Base-by-base conservation (phyloP, 108 stramenopile species). In the Phaeodactylum tricornutum region DNA sequence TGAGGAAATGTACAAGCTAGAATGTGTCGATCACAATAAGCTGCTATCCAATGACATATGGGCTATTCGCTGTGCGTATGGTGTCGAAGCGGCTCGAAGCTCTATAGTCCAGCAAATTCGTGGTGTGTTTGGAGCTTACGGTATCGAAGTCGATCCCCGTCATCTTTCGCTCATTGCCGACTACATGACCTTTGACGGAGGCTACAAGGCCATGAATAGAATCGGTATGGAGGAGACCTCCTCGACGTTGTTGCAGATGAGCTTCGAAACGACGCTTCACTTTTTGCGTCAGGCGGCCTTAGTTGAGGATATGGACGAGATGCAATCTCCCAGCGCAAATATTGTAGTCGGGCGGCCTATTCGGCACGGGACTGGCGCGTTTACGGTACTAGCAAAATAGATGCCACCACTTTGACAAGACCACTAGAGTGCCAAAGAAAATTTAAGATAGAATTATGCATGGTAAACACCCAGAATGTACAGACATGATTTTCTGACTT, bases 41-140 rank as follows among this genome's bases (percentile, higher is more conserved):
- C 55, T 98, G 6, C 45, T 77, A 31, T 91, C 92, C 17, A 99
- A 99, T 59, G 92, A 99, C 58, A 91, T 96, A 43, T 93, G 88
- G 81, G 87, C 68, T 16, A 73, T 96, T 34, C 58, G 87, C 45
- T 75, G 75, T 45, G 67, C 89, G 0, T 99, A 98, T 65, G 98
- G 98, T 48, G 96, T 99, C 4, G 98, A 99, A 55, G 98, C 98
- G 8, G 90, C 92, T 11, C 74, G 98, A 9, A 83, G 64, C 36
- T 78, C 74, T 40, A 99, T 98, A 67, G 92, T 96, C 3, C 60
- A 88, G 14, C 97, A 99, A 76, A 91, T 99, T 46, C 71, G 76
- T n/a, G 71, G 75, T 29, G 98, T 99, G 9, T 99, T 99, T 66
- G 96, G 90, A 29, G 96, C 92, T 5, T 99, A 99, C 69, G 98